Percentiles rank a stretch among this genome's conserved stretches.
phyloP scores from a whole-genome alignment of 73 alveolate genomes.

The Urostyla sp. region DNA sequence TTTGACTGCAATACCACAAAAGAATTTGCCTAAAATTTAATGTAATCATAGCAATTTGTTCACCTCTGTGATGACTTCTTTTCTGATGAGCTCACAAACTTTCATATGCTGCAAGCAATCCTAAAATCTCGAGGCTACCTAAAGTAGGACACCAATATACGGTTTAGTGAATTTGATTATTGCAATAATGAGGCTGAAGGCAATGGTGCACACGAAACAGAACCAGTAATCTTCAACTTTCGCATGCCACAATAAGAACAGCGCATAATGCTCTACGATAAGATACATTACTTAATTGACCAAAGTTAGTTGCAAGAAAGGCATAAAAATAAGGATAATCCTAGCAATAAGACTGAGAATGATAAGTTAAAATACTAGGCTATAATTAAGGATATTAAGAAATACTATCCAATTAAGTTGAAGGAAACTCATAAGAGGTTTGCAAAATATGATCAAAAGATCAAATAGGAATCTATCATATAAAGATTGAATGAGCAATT shows the following conservation, averaged over 20 bases:
- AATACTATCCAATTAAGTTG: conserved; percentile 1
- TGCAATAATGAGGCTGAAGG: background rate
- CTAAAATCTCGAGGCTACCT: conserved; percentile 26
- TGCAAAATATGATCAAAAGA: background rate
- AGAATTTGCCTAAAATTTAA: conserved; percentile 21
- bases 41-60: conserved; percentile 18
- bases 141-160: conserved; percentile 1
- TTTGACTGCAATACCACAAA: conserved; percentile 1
- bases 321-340: conserved; percentile 5
- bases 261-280: conserved; percentile 43
- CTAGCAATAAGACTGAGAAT: conserved; percentile 35
- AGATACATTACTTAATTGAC: conserved; percentile 36
- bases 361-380: conserved; percentile 31
- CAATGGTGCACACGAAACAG: conserved; percentile 21
- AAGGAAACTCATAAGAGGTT: background rate
- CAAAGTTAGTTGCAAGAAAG: conserved; percentile 4
- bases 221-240: conserved; percentile 37
- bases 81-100: conserved; percentile 26
- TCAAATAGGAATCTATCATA: no score
- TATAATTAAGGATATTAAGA: conserved; percentile 21
- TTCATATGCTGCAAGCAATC: conserved; percentile 31
- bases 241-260: conserved; percentile 38
- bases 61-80: conserved; percentile 50
- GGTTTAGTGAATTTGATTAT: background rate
- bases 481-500: no score